Conservation (phyloP, 2,329 filamentous ascomycete species). For the Penicillium sp. region DNA sequence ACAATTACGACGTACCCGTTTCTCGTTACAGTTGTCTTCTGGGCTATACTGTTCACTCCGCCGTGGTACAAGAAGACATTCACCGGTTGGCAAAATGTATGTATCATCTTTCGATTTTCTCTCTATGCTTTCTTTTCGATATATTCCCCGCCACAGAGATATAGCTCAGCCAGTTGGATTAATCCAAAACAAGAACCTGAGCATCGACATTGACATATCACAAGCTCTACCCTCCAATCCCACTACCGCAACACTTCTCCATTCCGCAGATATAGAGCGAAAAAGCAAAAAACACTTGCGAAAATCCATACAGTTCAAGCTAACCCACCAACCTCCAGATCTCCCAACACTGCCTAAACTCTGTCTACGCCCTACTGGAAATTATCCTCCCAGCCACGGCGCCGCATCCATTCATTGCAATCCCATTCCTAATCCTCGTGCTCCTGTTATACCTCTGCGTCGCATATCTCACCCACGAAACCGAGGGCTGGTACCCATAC, state of each 20-base stretch:
- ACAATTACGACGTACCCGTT: slow-evolving; percentile 64
- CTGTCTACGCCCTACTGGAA: slow-evolving; percentile 72
- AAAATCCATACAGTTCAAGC: neutral
- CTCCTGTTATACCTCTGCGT: slow-evolving; percentile 70
- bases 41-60: slow-evolving; percentile 59
- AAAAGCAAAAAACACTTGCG: neutral
- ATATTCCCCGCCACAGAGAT: neutral
- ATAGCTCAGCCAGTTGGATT: neutral
- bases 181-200: neutral
- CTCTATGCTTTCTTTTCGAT: neutral
- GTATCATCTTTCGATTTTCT: slow-evolving; percentile 12
- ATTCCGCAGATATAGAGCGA: neutral
- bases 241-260: neutral
- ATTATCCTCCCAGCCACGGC: slow-evolving; percentile 66
- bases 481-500: slow-evolving; percentile 74
- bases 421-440: slow-evolving; percentile 68
- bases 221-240: neutral
- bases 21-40: slow-evolving; percentile 70
- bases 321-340: slow-evolving; percentile 42
- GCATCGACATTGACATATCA: neutral
- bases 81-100: slow-evolving; percentile 54
- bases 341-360: slow-evolving; percentile 74
- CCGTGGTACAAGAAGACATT: slow-evolving; percentile 56
- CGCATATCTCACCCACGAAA: slow-evolving; percentile 70
- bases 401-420: slow-evolving; percentile 63